These are phyloP conservation scores for Themeda triandra DNA, from an alignment of 176 grass and related monocot species.

Conservation along the genomic window DNA sequence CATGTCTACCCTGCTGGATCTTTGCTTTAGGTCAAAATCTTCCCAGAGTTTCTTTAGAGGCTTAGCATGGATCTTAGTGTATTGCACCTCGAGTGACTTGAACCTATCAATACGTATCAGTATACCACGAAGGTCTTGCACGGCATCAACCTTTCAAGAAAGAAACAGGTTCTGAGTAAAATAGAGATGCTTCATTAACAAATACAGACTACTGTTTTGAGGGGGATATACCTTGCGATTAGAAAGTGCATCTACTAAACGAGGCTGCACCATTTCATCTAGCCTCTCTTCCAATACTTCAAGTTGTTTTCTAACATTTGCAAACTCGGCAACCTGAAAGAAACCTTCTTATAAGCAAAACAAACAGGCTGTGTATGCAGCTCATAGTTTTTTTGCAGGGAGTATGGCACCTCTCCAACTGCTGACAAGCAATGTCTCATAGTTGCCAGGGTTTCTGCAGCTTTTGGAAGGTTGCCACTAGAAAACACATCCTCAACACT, in stretches of 20 bases:
- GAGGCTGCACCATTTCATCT: conserved; percentile 96
- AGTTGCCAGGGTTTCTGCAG: conserved; percentile 94
- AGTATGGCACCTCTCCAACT: conserved; percentile 73
- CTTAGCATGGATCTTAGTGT: conserved; percentile 89
- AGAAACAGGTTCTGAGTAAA: conserved; percentile 27
- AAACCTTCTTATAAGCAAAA: conserved; percentile 25
- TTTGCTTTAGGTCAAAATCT: conserved; percentile 89
- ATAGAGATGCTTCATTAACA: conserved; percentile 18
- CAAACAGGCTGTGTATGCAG: background rate
- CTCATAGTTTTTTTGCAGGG: background rate
- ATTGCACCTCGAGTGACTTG: conserved; percentile 85
- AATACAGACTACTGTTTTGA: background rate
- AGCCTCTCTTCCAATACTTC: conserved; percentile 96
- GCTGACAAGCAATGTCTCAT: conserved; percentile 99
- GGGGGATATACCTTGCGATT: conserved; percentile 75
- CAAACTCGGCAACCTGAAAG: conserved; percentile 95
- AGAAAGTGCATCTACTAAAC: conserved; percentile 82
- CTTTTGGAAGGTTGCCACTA: conserved; percentile 89
- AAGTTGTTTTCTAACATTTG: conserved; percentile 97
- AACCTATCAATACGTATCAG: conserved; percentile 92
- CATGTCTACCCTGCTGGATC: conserved; percentile 54
- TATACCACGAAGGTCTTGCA: conserved; percentile 88
- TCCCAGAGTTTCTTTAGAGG: conserved; percentile 99
- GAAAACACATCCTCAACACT: conserved; percentile 99
- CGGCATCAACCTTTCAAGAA: conserved; percentile 65